Evolutionary conservation across 2,329 filamentous ascomycete species (phyloP), one percentile per base, ranked within the genome.

Genomic region (Aspergillus niger): DNA sequence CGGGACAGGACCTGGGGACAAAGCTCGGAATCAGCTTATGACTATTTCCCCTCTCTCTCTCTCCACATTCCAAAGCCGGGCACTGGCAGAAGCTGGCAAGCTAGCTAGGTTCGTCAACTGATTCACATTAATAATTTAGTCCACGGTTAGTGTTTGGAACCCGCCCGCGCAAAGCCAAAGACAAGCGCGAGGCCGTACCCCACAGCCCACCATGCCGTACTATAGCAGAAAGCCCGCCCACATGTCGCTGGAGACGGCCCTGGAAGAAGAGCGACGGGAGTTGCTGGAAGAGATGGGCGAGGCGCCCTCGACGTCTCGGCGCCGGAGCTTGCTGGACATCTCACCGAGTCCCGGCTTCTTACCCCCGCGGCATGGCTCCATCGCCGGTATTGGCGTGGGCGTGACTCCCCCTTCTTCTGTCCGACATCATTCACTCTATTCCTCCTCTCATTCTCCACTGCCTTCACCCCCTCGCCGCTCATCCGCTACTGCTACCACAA

Each of bases 251-350:
- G 90, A 92, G 77, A 85, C 89, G 52, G 86, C 88, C 66, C 82
- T 92, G 64, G 90, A 92, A 72, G 88, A 92, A 80, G 91, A 94
- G 81, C 85, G 89, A 63, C 82, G 83, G 64, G 89, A 91, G 77
- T 87, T 92, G 41, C 80, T 92, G 66, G 87, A 86, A 51, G 79
- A 91, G 63, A 80, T 92, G 54, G 50, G 30, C 44, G 87, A 90
- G 73, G 83, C 82, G 48, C 72, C 26, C 39, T 30, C 39, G 38
- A 36, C 76, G 28, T 85, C 87, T 24, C 88, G 89, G 10, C 84
- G 90, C 57, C 83, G 89, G 67, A 91, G 86, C 74, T 86, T 90
- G 83, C 80, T 89, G 17, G 85, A 88, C 70, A 80, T 87, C 68
- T 80, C 82, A 70, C 80, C 84, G 59, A 80, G 82, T 70, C 80